Base-by-base conservation (phyloP, 805 yeast genomes). In the Myxozyma geophila region DNA sequence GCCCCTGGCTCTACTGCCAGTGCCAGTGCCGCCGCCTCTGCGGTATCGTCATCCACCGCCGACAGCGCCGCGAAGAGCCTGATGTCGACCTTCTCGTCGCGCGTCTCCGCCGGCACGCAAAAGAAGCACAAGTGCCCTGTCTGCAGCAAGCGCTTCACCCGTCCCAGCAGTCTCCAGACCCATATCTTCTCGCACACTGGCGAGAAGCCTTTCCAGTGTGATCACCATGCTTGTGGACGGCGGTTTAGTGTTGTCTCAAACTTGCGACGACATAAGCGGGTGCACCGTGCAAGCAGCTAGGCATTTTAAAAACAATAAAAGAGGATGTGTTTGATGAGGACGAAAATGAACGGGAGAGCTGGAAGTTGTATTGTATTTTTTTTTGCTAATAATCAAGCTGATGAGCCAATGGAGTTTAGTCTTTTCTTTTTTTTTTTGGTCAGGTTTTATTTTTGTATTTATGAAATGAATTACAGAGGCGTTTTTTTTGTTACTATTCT, bases 141-240 rank as follows among this genome's bases (percentile, higher is more conserved):
- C 35, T 90, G 96, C 74, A 82, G 84, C 60, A 89, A 90, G 74
- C 86, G 86, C 54, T 90, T 91, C 78, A 88, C 90, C 62, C 79
- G 97, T 68, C 96, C 96, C 5, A 85, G 90, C 15, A 88, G 95
- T 4, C 79, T 90, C 61, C 88, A 85, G 74, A 89, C 93, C 2
- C 97, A 90, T 77, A 81, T 83, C 72, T 85, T 88, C 73, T 86
- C 90, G 10, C 97, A 90, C 74, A 87, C 90, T 0, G 91, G 91
- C 35, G 90, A 86, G 71, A 87, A 86, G 68, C 91, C 91, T 12
- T 87, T 83, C 73, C 75, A 74, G 58, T 87, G 91, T 72, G 76
- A 79, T 15, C 86, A 88, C 85, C 77, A 78, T 0, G 82, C 81
- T 41, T 90, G 97, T 74, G 87, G 86, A 0, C 84, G 87, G 67